Conservation (phyloP, 148 eudicot genomes). For the Fagopyrum homotropicum region DNA sequence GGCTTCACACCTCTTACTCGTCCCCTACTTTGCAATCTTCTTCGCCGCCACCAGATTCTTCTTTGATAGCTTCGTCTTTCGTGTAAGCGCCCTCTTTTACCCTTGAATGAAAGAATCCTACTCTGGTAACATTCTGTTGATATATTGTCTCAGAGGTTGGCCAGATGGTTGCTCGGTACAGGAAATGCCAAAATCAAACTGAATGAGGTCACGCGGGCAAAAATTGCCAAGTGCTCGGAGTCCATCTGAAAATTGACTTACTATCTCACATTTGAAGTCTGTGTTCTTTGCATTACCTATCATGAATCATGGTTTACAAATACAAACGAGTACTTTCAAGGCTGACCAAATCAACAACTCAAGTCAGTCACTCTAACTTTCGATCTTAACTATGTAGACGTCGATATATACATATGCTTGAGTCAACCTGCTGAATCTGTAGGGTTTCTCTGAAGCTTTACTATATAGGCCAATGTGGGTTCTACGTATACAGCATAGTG, state of each 20-base stretch:
- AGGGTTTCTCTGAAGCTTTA: slow-evolving; percentile 65
- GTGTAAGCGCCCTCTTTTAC: slow-evolving; percentile 40
- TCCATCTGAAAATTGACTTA: slow-evolving; percentile 89
- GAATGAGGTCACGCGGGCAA: slow-evolving; percentile 35
- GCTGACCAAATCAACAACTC: slow-evolving; percentile 84
- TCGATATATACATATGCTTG: neutral
- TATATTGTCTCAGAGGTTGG: slow-evolving; percentile 45
- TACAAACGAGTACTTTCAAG: slow-evolving; percentile 50
- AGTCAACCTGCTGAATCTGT: slow-evolving; percentile 16
- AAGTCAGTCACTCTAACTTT: slow-evolving; percentile 39
- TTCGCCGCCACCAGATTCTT: slow-evolving; percentile 60
- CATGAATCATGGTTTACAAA: slow-evolving; percentile 75
- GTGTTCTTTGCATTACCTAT: slow-evolving; percentile 37
- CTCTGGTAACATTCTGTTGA: no score
- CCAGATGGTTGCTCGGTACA: slow-evolving; percentile 47
- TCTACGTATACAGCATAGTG: slow-evolving; percentile 77
- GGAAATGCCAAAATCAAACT: slow-evolving; percentile 37
- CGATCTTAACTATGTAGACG: no score
- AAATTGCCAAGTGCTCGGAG: slow-evolving; percentile 69
- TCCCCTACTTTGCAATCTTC: slow-evolving; percentile 45
- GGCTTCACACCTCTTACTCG: slow-evolving; percentile 38
- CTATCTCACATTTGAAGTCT: slow-evolving; percentile 60
- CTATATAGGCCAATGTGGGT: slow-evolving; percentile 93
- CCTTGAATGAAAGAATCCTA: neutral
- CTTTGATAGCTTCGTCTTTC: slow-evolving; percentile 64